A percentile compares a stretch with the other conserved stretches of the same genome.
Evolutionary conservation across 768 basidiomycete genomes (phyloP).

Genomic region (Tulasnella sp.): DNA sequence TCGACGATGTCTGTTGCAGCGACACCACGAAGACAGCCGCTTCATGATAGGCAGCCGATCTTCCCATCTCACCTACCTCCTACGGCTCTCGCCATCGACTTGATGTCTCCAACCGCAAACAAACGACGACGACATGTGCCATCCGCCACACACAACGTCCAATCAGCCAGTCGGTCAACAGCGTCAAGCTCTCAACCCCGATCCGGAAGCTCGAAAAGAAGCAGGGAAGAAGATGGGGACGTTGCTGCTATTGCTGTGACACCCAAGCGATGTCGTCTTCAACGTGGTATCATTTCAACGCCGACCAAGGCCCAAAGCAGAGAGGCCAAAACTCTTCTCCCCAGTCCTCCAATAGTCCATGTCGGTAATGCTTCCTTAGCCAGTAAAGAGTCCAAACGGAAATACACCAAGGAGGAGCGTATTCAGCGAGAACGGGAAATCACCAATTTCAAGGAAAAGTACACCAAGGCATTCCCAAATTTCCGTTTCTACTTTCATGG

Average conservation of each 20-base stretch:
- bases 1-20: conserved; percentile 23
- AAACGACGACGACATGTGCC: conserved; percentile 16
- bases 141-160: background rate
- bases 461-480: conserved; percentile 74
- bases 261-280: conserved; percentile 22
- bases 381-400: conserved; percentile 16
- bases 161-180: conserved; percentile 2
- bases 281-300: conserved; percentile 21
- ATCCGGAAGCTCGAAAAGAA: conserved; percentile 18
- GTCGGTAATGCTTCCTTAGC: background rate
- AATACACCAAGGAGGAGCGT: conserved; percentile 30
- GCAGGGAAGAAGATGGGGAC: conserved; percentile 27
- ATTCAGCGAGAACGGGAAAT: conserved; percentile 34
- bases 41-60: conserved; percentile 14
- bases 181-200: conserved; percentile 7
- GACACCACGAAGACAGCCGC: conserved; percentile 27
- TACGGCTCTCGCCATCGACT: conserved; percentile 1
- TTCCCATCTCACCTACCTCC: conserved; percentile 11
- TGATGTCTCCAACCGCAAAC: conserved; percentile 24
- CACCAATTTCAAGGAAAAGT: conserved; percentile 76
- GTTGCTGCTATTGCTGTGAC: conserved; percentile 19
- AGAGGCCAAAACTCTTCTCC: background rate
- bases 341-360: background rate
- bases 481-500: conserved; percentile 85
- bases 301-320: conserved; percentile 7